These are phyloP conservation scores for Solanum habrochaites DNA, from an alignment of 257 asterid species.

Conservation along the genomic window DNA sequence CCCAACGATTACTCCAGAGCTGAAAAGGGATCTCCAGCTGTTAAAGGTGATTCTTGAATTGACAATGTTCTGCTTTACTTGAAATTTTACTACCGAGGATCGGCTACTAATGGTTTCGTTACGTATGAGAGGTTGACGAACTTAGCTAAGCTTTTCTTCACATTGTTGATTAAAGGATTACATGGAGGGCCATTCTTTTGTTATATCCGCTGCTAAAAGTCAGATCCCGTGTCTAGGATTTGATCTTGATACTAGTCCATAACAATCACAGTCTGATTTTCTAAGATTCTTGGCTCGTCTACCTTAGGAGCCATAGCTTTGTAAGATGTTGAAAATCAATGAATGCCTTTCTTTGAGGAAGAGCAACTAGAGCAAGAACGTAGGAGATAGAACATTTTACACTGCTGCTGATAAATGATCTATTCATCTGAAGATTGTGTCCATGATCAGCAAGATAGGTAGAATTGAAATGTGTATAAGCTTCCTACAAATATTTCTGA, in stretches of 20 bases:
- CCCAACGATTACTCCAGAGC: constrained; percentile 75
- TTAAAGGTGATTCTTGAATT: constrained; percentile 40
- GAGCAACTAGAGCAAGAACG: not conserved
- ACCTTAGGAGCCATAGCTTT: not conserved
- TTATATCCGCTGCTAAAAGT: not conserved
- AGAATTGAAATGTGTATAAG: not conserved
- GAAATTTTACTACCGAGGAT: not conserved
- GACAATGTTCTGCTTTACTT: no score
- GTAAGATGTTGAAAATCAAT: not conserved
- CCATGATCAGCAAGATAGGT: not conserved
- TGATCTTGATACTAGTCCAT: not conserved
- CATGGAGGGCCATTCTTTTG: not conserved
- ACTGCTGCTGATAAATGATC: not conserved
- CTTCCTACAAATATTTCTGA: not conserved
- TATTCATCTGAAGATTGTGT: not conserved
- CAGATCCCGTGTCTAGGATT: not conserved
- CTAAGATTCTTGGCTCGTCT: not conserved
- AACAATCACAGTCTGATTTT: not conserved
- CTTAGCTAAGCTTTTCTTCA: not conserved
- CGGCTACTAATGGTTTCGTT: not conserved
- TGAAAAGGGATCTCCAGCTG: constrained; percentile 72
- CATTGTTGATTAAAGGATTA: not conserved
- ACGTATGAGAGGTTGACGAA: not conserved
- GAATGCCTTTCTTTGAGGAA: not conserved
- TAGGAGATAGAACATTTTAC: not conserved